These are phyloP conservation scores for Boletus fagicola DNA, from an alignment of 768 basidiomycete genomes.

Conservation along the genomic window DNA sequence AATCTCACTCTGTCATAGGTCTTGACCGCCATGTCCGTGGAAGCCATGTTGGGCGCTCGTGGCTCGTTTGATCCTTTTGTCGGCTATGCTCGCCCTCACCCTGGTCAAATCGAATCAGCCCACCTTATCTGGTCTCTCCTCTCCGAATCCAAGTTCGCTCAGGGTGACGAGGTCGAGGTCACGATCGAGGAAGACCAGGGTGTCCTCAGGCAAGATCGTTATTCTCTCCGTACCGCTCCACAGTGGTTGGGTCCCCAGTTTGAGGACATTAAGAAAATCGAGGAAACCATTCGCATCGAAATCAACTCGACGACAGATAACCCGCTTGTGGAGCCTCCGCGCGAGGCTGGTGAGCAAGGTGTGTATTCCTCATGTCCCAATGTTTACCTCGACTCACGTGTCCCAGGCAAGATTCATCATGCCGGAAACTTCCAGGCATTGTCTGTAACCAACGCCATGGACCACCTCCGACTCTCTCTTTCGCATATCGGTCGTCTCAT, in stretches of 20 bases:
- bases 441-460: conserved; percentile 83
- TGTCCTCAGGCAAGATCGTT: conserved; percentile 74
- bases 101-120: conserved; percentile 80
- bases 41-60: conserved; percentile 73
- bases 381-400: background rate
- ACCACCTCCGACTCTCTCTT: conserved; percentile 75
- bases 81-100: conserved; percentile 72
- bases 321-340: conserved; percentile 78
- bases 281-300: conserved; percentile 65
- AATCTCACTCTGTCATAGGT: conserved; percentile 43
- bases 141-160: conserved; percentile 64
- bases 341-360: conserved; percentile 45
- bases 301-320: conserved; percentile 91
- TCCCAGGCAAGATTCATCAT: conserved; percentile 58
- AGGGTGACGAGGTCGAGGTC: conserved; percentile 70
- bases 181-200: conserved; percentile 72
- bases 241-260: conserved; percentile 88
- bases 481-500: conserved; percentile 69
- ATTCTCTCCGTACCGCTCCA: conserved; percentile 63
- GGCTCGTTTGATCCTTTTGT: conserved; percentile 79
- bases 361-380: background rate
- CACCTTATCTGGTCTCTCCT: conserved; percentile 67
- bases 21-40: conserved; percentile 80
- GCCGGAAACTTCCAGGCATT: conserved; percentile 92
- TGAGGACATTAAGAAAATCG: conserved; percentile 69